Percentiles rank a stretch among this genome's conserved stretches.
phyloP scores from a whole-genome alignment of 305 asterid species.

The Solanum hybrid region DNA sequence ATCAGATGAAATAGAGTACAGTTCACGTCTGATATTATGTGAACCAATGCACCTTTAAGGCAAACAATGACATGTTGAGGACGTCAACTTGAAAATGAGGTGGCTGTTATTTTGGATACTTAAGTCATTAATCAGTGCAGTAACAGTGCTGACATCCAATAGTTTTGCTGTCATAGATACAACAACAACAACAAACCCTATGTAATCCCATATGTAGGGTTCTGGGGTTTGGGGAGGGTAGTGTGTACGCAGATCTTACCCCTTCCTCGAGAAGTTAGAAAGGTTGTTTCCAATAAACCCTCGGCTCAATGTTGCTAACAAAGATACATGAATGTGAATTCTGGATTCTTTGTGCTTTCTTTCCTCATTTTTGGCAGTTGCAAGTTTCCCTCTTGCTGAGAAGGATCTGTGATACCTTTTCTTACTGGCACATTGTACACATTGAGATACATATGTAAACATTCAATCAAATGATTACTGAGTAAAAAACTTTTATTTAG shows the following conservation, averaged over 20 bases:
- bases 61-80: background rate
- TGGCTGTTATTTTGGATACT: background rate
- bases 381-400: background rate
- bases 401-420: background rate
- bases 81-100: background rate
- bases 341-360: background rate
- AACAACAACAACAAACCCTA: background rate
- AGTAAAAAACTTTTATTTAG: background rate
- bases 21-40: background rate
- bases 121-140: background rate
- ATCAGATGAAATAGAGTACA: background rate
- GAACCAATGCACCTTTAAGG: background rate
- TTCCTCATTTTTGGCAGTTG: background rate
- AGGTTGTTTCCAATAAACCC: background rate
- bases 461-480: background rate
- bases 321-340: background rate
- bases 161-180: background rate
- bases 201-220: background rate
- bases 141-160: background rate
- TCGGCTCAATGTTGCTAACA: background rate
- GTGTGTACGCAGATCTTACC: background rate
- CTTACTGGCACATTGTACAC: background rate
- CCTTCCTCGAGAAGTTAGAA: background rate
- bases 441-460: background rate
- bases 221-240: background rate